phyloP scores from a whole-genome alignment of 805 yeast species.

The Candida alai region DNA sequence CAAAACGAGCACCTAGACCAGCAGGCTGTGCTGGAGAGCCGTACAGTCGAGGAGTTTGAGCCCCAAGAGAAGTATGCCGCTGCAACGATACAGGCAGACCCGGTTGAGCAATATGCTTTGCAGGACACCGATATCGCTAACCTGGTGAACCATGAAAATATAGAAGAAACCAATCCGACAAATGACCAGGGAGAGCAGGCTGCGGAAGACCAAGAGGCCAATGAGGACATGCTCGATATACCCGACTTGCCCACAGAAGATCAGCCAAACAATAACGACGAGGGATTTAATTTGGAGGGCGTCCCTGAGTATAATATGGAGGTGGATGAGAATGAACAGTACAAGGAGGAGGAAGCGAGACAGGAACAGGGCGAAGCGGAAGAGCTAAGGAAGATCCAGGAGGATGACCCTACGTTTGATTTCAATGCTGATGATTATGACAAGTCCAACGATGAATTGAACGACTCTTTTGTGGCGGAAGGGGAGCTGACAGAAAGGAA shows the following conservation, averaged over 20 bases:
- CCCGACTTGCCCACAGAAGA: neutral
- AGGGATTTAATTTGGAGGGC: conserved; percentile 4
- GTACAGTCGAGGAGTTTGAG: too few species aligned
- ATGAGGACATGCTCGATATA: conserved; percentile 1
- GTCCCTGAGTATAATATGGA: conserved; percentile 1
- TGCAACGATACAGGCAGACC: too few species aligned
- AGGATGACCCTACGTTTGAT: conserved; percentile 15
- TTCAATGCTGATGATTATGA: conserved; percentile 9
- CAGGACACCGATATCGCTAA: too few species aligned
- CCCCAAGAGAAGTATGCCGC: conserved; percentile 1
- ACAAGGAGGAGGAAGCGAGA: conserved; percentile 4
- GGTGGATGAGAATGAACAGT: neutral
- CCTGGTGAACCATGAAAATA: too few species aligned
- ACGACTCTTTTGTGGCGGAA: conserved; percentile 7
- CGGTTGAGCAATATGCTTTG: too few species aligned
- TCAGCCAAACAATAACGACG: neutral
- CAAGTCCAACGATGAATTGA: conserved; percentile 8
- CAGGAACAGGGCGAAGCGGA: conserved; percentile 8
- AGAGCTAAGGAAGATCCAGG: conserved; percentile 5
- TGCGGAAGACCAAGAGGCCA: conserved; percentile 2
- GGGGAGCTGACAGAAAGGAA: conserved; percentile 8
- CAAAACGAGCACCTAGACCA: too few species aligned
- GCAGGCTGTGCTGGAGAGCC: too few species aligned
- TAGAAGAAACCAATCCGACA: too few species aligned
- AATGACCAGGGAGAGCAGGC: neutral